phyloP scores from a whole-genome alignment of 192 early-diverging fungal species.

The Coemansia sp. region DNA sequence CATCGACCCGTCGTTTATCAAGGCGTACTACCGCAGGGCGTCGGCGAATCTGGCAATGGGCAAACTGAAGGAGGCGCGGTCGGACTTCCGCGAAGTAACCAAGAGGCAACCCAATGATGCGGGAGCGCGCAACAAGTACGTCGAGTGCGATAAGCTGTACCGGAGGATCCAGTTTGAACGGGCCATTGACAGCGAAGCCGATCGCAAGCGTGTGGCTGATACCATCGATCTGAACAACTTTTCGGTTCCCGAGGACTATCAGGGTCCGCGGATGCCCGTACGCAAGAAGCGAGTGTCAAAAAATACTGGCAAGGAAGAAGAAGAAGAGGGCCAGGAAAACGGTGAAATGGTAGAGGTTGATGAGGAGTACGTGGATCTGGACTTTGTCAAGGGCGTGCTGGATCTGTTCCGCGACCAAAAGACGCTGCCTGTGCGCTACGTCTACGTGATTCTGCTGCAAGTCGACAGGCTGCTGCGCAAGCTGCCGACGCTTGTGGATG shows the following conservation, averaged over 20 bases:
- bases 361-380: conserved; percentile 69
- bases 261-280: conserved; percentile 75
- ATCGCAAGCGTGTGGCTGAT: conserved; percentile 53
- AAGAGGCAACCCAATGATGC: conserved; percentile 79
- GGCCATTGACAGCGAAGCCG: conserved; percentile 71
- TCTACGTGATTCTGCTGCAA: conserved; percentile 81
- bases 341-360: conserved; percentile 51
- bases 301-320: neutral
- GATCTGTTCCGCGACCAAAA: conserved; percentile 85
- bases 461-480: conserved; percentile 74
- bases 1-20: conserved; percentile 80
- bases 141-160: conserved; percentile 90
- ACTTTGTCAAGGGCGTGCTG: conserved; percentile 80
- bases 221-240: conserved; percentile 57
- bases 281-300: conserved; percentile 31
- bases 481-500: conserved; percentile 82
- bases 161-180: conserved; percentile 87
- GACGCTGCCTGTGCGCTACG: conserved; percentile 88
- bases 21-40: conserved; percentile 95
- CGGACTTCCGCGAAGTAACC: conserved; percentile 74
- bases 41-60: conserved; percentile 85
- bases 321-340: neutral
- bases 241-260: conserved; percentile 72
- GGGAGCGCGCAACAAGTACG: conserved; percentile 76
- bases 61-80: conserved; percentile 80